phyloP scores from a whole-genome alignment of 495 filamentous ascomycete species.

The Lepraria neglecta region DNA sequence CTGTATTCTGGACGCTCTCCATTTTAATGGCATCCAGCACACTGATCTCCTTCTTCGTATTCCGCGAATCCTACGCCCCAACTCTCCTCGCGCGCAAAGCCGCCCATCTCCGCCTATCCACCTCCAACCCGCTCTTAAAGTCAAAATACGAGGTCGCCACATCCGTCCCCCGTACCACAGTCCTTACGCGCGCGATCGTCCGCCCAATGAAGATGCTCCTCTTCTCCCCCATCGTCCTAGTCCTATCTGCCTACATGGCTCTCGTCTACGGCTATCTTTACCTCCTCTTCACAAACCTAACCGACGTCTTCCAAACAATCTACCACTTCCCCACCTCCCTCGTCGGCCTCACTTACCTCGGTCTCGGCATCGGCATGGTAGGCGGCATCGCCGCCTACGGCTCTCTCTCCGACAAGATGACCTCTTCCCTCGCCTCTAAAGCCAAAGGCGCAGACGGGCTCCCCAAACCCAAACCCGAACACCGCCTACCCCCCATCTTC shows the following conservation, averaged over 20 bases:
- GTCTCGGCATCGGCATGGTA: conserved; percentile 22
- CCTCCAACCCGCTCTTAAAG: neutral
- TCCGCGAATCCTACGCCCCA: conserved; percentile 3
- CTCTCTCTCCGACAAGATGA: neutral
- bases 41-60: conserved; percentile 24
- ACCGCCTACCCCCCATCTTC: conserved; percentile 25
- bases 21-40: conserved; percentile 36
- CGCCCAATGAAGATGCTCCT: conserved; percentile 47
- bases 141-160: neutral
- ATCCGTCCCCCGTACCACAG: neutral
- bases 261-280: conserved; percentile 40
- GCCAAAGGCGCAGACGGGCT: neutral
- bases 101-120: conserved; percentile 27
- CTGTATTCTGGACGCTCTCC: conserved; percentile 45
- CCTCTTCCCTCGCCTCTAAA: neutral
- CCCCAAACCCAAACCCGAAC: conserved; percentile 22
- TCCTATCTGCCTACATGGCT: conserved; percentile 38
- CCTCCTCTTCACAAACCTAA: conserved; percentile 47
- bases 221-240: conserved; percentile 43
- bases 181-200: conserved; percentile 34
- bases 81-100: conserved; percentile 3
- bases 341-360: conserved; percentile 53
- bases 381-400: neutral
- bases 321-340: conserved; percentile 50
- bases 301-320: conserved; percentile 40